These are phyloP conservation scores for Microcera coccophila DNA, from an alignment of 2,329 filamentous ascomycete species.

Conservation along the genomic window DNA sequence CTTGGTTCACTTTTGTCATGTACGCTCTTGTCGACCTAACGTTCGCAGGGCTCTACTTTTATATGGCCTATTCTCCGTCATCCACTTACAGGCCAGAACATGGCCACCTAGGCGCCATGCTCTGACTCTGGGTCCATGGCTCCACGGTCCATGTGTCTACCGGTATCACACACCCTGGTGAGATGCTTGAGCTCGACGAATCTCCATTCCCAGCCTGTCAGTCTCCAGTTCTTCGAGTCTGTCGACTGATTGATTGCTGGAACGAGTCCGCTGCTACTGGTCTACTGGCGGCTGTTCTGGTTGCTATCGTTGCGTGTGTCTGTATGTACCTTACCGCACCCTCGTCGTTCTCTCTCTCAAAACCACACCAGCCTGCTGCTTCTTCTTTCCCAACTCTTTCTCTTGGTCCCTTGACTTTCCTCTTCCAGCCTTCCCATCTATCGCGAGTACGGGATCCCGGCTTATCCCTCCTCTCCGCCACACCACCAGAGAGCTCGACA, in stretches of 20 bases:
- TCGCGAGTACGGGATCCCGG: constrained; percentile 11
- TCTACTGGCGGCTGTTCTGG: constrained; percentile 2
- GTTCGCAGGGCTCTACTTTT: constrained; percentile 41
- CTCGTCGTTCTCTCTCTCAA: constrained; percentile 19
- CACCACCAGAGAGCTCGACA: not conserved
- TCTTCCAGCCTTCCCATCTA: constrained; percentile 13
- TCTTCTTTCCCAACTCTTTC: constrained; percentile 19
- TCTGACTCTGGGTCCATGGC: constrained; percentile 34
- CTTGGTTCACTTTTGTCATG: too few relatives aligned
- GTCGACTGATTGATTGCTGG: too few relatives aligned
- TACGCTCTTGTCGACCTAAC: constrained; percentile 21
- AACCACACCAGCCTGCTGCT: constrained; percentile 27
- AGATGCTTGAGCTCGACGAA: not conserved
- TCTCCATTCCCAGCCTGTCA: not conserved
- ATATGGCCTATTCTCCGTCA: constrained; percentile 36
- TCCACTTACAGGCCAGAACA: constrained; percentile 43
- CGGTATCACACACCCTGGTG: constrained; percentile 33
- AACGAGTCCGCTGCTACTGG: too few relatives aligned
- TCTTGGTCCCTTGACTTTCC: constrained; percentile 23
- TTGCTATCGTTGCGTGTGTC: not conserved
- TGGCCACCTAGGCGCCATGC: constrained; percentile 42
- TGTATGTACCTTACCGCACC: not conserved
- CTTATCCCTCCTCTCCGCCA: constrained; percentile 5
- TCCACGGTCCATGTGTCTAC: constrained; percentile 23
- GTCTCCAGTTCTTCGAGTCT: constrained; percentile 2